Evolutionary conservation across 2,329 filamentous ascomycete species (phyloP).

Genomic region (Pyrenophora seminiperda): DNA sequence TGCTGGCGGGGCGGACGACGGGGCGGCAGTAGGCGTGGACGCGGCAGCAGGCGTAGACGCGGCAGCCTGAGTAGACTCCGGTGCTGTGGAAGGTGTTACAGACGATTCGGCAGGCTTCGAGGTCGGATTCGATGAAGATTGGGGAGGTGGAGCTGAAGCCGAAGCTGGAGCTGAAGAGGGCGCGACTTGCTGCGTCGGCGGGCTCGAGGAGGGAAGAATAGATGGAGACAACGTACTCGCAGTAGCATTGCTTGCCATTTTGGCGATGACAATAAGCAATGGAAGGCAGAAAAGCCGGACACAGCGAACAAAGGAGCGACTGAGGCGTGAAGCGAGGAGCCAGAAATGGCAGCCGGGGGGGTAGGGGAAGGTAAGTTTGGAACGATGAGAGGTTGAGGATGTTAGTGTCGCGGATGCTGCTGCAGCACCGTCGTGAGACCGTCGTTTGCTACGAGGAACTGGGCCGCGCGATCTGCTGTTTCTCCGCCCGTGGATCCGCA

Average conservation of each 20-base stretch:
- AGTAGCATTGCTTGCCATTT: slow-evolving; percentile 38
- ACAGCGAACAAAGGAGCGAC: slow-evolving; percentile 16
- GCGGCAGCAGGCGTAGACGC: slow-evolving; percentile 19
- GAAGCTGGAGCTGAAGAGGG: slow-evolving; percentile 16
- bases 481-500: slow-evolving; percentile 22
- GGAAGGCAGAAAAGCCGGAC: slow-evolving; percentile 14
- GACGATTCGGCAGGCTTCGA: slow-evolving; percentile 20
- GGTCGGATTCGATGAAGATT: slow-evolving; percentile 15
- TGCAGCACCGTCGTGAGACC: slow-evolving; percentile 20
- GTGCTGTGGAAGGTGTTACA: slow-evolving; percentile 30
- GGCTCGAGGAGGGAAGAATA: slow-evolving; percentile 20
- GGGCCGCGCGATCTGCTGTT: slow-evolving; percentile 17
- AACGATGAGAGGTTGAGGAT: slow-evolving; percentile 17
- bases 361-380: too few species aligned
- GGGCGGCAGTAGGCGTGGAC: slow-evolving; percentile 15
- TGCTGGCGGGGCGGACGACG: slow-evolving; percentile 19
- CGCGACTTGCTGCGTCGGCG: slow-evolving; percentile 1
- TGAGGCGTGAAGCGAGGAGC: slow-evolving; percentile 4
- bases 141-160: slow-evolving; percentile 20
- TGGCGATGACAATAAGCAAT: slow-evolving; percentile 17
- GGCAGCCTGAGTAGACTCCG: slow-evolving; percentile 25
- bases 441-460: slow-evolving; percentile 11
- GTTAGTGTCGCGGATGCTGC: slow-evolving; percentile 30
- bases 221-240: slow-evolving; percentile 43
- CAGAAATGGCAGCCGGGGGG: not conserved